Conservation (phyloP, 179 eudicot genomes). For the Beta lomatogona region DNA sequence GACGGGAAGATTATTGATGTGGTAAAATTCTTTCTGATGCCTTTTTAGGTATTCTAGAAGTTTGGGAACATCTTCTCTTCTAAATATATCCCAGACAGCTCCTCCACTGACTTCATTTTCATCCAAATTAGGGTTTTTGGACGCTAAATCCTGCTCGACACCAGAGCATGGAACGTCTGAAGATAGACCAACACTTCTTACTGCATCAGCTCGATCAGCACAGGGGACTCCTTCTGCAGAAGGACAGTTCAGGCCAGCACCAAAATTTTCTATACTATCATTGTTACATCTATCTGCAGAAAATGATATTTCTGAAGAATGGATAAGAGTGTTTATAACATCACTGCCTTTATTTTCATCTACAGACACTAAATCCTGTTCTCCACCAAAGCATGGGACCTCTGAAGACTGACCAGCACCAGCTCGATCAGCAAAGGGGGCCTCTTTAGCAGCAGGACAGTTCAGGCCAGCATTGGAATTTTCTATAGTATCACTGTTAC, state of each 20-base stretch:
- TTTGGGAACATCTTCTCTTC: slow-evolving; percentile 86
- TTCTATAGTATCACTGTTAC: slow-evolving; percentile 10
- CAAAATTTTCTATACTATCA: background rate
- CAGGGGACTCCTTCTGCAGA: background rate
- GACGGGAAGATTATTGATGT: slow-evolving; percentile 58
- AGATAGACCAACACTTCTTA: background rate
- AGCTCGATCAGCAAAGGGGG: slow-evolving; percentile 14
- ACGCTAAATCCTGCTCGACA: slow-evolving; percentile 13
- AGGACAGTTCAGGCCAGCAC: background rate
- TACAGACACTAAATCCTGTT: too few relatives aligned
- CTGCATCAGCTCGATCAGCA: background rate
- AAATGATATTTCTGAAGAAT: background rate
- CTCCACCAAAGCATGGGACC: too few relatives aligned
- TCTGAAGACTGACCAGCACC: background rate
- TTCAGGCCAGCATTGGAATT: slow-evolving; percentile 15
- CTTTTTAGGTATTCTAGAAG: slow-evolving; percentile 59
- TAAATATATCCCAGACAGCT: slow-evolving; percentile 95
- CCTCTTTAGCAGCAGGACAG: slow-evolving; percentile 21
- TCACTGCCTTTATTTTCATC: too few relatives aligned
- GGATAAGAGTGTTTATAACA: background rate
- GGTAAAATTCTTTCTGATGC: slow-evolving; percentile 71
- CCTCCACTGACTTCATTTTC: slow-evolving; percentile 46
- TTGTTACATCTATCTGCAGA: background rate
- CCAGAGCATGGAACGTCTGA: slow-evolving; percentile 25
- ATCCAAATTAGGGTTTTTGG: slow-evolving; percentile 10